These are phyloP conservation scores for Beauveria sp. DNA, from an alignment of 2,329 filamentous ascomycete species.

Conservation along the genomic window DNA sequence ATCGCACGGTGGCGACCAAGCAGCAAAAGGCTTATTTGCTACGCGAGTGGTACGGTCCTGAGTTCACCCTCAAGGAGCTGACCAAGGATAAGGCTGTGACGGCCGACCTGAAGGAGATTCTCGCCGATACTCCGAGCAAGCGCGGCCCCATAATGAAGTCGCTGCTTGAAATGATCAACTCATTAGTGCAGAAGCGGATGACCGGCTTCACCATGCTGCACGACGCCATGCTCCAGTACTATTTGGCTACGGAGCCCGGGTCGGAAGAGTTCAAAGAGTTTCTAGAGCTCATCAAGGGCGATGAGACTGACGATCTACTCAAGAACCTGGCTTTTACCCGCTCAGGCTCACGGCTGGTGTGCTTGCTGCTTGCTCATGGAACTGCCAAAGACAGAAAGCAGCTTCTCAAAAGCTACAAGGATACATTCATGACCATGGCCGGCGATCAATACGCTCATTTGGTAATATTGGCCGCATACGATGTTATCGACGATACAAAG, in stretches of 20 bases:
- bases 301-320: constrained; percentile 80
- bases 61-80: constrained; percentile 73
- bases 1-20: constrained; percentile 77
- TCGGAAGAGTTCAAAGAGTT: constrained; percentile 82
- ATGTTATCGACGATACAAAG: constrained; percentile 91
- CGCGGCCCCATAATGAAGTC: constrained; percentile 79
- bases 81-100: constrained; percentile 46
- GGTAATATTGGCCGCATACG: constrained; percentile 77
- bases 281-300: constrained; percentile 81
- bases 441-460: constrained; percentile 71
- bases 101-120: constrained; percentile 65
- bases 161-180: constrained; percentile 80
- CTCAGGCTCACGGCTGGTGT: constrained; percentile 75
- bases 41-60: constrained; percentile 92
- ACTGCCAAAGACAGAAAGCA: constrained; percentile 88
- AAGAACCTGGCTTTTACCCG: constrained; percentile 97
- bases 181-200: constrained; percentile 90
- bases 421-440: constrained; percentile 79
- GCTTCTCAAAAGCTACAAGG: constrained; percentile 82
- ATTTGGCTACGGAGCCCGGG: constrained; percentile 67
- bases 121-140: constrained; percentile 76
- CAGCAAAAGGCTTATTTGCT: constrained; percentile 80
- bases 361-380: constrained; percentile 73
- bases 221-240: constrained; percentile 97
- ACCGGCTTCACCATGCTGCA: constrained; percentile 97